Base-by-base conservation (phyloP, 164 flowering plant genomes). In the Pachysandra terminalis region DNA sequence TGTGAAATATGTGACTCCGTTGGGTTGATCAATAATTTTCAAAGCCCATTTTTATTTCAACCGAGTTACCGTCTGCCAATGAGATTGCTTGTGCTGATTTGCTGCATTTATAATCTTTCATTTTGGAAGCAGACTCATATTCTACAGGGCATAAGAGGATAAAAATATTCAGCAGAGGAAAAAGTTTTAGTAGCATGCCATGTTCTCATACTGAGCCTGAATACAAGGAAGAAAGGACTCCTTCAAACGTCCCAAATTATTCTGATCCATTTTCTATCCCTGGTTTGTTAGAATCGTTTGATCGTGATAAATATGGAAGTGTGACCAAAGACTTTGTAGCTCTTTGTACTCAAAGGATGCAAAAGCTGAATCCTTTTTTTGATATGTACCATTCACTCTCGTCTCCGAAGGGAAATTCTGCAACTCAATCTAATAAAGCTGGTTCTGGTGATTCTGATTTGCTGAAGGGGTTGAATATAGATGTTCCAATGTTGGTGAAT, bases 241-340 rank as follows among this genome's bases (percentile, higher is more conserved):
- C 32, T 53, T 22, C 57, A 12, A 53, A 19, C 32, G 53, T 68
- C 56, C 19, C 35, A 5, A 78, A 79, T 58, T 65, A 58, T 56
- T 78, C 83, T 24, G 80, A 81, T 65, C 82, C 82, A 45, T 81
- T 66, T 73, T 22, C 80, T 35, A 19, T 74, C 17, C 68, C 62
- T 14, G 72, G 71, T 70, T 15, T 76, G 53, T 23, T 66, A 69
- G 74, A 74, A 45, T 79, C 58, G 27, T 25, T 78, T 25, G 75
- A 66, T 27, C 66, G 48, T 41, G 77, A 80, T 7, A 78, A 71
- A 55, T 84, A 61, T 77, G 87, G 90, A 23, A 82, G 87, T 80
- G 87, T 74, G 2, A 77, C 83, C 9, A 74, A 77, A 65, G 85
- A 80, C 0, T 71, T 84, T 27, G 70, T 72, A 66, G 80, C 65